These are phyloP conservation scores for Paecilomyces formosus DNA, from an alignment of 2,329 filamentous ascomycete genomes.

Conservation along the genomic window DNA sequence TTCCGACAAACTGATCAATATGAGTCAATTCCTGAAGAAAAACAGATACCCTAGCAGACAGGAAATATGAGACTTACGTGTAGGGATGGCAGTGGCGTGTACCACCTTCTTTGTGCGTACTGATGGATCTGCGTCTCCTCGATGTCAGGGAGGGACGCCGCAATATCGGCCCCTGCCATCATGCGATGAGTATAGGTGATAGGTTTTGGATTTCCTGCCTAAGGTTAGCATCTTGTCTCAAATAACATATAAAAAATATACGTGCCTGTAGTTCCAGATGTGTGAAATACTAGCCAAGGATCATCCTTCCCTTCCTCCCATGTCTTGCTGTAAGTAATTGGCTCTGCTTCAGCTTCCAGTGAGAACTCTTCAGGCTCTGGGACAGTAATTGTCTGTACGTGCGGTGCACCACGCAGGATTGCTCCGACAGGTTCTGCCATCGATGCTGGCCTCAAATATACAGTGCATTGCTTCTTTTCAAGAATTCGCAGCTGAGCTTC, in stretches of 20 bases:
- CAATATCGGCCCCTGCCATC: constrained; percentile 8
- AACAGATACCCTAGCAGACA: neutral
- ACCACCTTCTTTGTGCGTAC: constrained; percentile 9
- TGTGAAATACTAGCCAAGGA: constrained; percentile 20
- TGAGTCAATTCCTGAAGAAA: neutral
- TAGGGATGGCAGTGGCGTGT: constrained; percentile 10
- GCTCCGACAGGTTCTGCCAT: constrained; percentile 3
- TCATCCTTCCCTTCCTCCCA: constrained; percentile 19
- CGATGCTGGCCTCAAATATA: constrained; percentile 10
- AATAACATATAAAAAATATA: neutral
- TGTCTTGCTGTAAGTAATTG: constrained; percentile 12
- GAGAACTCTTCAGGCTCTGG: constrained; percentile 12
- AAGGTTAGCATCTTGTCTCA: neutral
- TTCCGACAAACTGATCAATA: neutral
- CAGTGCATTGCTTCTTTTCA: constrained; percentile 8
- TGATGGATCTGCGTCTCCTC: constrained; percentile 7
- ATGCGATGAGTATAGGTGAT: constrained; percentile 15
- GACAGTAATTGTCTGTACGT: constrained; percentile 4
- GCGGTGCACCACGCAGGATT: neutral
- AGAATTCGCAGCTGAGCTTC: constrained; percentile 11
- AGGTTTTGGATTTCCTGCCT: constrained; percentile 10
- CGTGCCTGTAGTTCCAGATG: constrained; percentile 20
- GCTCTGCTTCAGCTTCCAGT: constrained; percentile 5
- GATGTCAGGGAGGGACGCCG: constrained; percentile 2
- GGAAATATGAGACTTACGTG: neutral